Evolutionary conservation across 1,139 yeast genomes (phyloP).

Genomic region (Lodderomyces margitis): DNA sequence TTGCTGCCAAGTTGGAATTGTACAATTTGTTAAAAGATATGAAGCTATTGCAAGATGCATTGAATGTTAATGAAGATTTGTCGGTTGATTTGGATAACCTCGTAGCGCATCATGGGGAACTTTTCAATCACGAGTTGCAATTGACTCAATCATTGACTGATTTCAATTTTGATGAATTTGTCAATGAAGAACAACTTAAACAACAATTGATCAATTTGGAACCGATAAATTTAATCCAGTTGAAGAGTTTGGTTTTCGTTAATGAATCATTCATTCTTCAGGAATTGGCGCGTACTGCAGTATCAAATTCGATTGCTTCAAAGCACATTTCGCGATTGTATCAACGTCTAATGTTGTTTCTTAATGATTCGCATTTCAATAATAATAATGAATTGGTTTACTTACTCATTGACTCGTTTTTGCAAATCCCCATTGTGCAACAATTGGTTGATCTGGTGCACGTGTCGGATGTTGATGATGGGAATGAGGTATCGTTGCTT

Average conservation of each 20-base stretch:
- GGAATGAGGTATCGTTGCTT: constrained; percentile 17
- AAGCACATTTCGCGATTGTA: constrained; percentile 31
- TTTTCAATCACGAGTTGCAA: constrained; percentile 9
- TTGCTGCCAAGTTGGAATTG: constrained; percentile 21
- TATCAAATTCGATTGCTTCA: constrained; percentile 29
- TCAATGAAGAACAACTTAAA: constrained; percentile 12
- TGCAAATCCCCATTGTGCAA: constrained; percentile 27
- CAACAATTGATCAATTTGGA: constrained; percentile 13
- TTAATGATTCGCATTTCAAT: constrained; percentile 22
- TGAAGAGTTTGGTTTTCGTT: constrained; percentile 28
- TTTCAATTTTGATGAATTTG: constrained; percentile 19
- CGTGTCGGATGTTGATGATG: constrained; percentile 2
- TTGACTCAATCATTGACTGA: constrained; percentile 16
- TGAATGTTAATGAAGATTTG: constrained; percentile 45
- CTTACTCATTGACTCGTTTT: constrained; percentile 30
- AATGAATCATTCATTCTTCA: constrained; percentile 28
- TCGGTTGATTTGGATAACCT: constrained; percentile 22
- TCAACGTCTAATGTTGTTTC: constrained; percentile 33
- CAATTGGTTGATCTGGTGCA: constrained; percentile 18
- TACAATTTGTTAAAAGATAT: constrained; percentile 43
- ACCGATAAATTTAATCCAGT: constrained; percentile 25
- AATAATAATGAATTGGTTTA: constrained; percentile 27
- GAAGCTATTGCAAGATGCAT: constrained; percentile 57
- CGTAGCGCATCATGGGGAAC: constrained; percentile 14
- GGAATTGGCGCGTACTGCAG: constrained; percentile 27